Conservation (phyloP, 768 basidiomycete species). For the Galerina sulciceps region DNA sequence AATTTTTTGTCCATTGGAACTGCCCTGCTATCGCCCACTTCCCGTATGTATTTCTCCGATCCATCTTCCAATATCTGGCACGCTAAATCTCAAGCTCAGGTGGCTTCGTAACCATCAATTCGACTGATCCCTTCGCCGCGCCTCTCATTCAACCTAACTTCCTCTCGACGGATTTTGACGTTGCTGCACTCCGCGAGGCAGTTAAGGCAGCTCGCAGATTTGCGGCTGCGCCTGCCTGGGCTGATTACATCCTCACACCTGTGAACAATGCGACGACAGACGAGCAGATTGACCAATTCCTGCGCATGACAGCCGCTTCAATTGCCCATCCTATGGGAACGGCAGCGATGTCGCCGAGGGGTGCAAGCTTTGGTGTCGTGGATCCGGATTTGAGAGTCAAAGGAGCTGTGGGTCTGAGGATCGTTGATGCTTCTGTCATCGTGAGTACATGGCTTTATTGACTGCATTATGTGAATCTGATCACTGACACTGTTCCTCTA, state of each 20-base stretch:
- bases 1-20: constrained; percentile 24
- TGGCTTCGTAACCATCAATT: constrained; percentile 38
- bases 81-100: constrained; percentile 18
- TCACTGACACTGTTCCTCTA: not conserved
- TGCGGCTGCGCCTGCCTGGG: constrained; percentile 27
- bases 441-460: constrained; percentile 21
- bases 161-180: constrained; percentile 34
- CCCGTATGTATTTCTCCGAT: constrained; percentile 23
- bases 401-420: constrained; percentile 31
- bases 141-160: constrained; percentile 55
- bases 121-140: constrained; percentile 43
- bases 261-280: constrained; percentile 26
- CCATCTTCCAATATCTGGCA: not conserved
- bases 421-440: constrained; percentile 39
- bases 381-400: constrained; percentile 38
- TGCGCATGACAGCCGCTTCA: constrained; percentile 20
- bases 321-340: constrained; percentile 35
- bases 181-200: constrained; percentile 28
- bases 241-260: constrained; percentile 25
- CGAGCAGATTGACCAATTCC: constrained; percentile 24
- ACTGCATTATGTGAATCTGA: too few relatives aligned
- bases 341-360: constrained; percentile 28
- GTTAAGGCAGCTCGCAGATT: constrained; percentile 26
- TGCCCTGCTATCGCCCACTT: constrained; percentile 26
- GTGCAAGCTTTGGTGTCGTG: constrained; percentile 32